Conservation (phyloP, 164 flowering plant genomes). For the Pachysandra terminalis region DNA sequence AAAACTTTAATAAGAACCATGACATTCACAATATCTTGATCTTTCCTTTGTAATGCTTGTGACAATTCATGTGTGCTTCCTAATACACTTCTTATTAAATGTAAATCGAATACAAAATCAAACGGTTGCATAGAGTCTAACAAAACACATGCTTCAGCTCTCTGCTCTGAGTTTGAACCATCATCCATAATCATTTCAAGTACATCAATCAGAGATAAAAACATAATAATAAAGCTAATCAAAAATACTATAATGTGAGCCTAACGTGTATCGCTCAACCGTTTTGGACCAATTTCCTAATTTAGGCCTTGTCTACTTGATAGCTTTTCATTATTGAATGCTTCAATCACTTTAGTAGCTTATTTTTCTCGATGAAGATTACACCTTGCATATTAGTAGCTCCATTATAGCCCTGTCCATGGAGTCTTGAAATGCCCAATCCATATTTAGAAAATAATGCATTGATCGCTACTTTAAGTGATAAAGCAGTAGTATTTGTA, state of each 20-base stretch:
- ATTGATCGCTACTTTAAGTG: too few species aligned
- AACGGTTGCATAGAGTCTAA: too few species aligned
- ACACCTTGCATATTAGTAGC: slow-evolving; percentile 5
- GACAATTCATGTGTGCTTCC: slow-evolving; percentile 20
- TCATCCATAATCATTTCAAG: slow-evolving; percentile 17
- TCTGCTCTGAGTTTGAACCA: too few species aligned
- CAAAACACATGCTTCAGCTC: too few species aligned
- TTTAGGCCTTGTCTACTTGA: too few species aligned
- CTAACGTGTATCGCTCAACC: too few species aligned
- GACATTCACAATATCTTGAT: too few species aligned
- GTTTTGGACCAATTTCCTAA: too few species aligned
- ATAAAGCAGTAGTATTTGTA: too few species aligned
- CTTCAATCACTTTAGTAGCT: slow-evolving; percentile 5
- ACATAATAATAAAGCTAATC: background rate
- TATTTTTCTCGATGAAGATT: background rate
- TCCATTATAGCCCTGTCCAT: slow-evolving; percentile 10
- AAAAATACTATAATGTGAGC: slow-evolving; percentile 3
- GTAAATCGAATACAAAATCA: too few species aligned
- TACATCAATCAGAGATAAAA: slow-evolving; percentile 5
- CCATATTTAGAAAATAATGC: too few species aligned
- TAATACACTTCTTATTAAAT: slow-evolving; percentile 12
- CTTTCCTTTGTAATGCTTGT: too few species aligned
- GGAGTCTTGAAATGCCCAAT: slow-evolving; percentile 1
- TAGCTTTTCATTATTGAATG: background rate
- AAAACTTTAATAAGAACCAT: slow-evolving; percentile 9